phyloP scores from a whole-genome alignment of 371 early-diverging fungal species.

The Mortierella sp. region DNA sequence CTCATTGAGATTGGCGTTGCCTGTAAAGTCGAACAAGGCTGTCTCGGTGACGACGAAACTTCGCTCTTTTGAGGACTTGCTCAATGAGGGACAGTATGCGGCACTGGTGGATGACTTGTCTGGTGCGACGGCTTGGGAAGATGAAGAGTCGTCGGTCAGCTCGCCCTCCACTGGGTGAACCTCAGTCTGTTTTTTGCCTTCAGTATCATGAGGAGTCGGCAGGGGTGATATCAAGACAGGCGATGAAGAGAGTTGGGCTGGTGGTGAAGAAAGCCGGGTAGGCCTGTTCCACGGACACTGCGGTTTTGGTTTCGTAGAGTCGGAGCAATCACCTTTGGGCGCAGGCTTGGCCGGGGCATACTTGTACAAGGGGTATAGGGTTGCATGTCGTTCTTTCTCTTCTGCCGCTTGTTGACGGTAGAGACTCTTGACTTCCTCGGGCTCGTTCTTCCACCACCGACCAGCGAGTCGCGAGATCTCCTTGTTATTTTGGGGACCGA shows the following conservation, averaged over 20 bases:
- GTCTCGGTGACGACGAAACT: conserved; percentile 35
- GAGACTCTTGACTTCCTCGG: conserved; percentile 25
- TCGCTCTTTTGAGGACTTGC: neutral
- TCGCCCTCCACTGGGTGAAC: neutral
- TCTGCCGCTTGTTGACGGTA: conserved; percentile 28
- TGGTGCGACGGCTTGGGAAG: neutral
- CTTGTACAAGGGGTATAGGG: conserved; percentile 31
- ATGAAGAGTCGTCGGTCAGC: neutral
- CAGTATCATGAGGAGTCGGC: neutral
- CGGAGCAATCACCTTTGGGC: neutral
- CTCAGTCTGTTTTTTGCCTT: neutral
- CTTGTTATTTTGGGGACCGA: conserved; percentile 41
- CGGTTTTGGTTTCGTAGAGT: neutral
- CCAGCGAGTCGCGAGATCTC: conserved; percentile 50
- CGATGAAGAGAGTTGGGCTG: neutral
- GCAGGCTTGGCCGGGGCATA: conserved; percentile 18
- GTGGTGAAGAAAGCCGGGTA: neutral
- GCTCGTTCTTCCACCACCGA: conserved; percentile 25
- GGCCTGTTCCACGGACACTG: neutral
- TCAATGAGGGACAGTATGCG: neutral
- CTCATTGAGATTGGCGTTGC: conserved; percentile 16
- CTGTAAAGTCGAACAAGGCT: conserved; percentile 31
- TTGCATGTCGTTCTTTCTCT: conserved; percentile 27
- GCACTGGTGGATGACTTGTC: neutral
- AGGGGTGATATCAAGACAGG: neutral